Conservation (phyloP, 2,329 filamentous ascomycete species). For the Aspergillus awamori region DNA sequence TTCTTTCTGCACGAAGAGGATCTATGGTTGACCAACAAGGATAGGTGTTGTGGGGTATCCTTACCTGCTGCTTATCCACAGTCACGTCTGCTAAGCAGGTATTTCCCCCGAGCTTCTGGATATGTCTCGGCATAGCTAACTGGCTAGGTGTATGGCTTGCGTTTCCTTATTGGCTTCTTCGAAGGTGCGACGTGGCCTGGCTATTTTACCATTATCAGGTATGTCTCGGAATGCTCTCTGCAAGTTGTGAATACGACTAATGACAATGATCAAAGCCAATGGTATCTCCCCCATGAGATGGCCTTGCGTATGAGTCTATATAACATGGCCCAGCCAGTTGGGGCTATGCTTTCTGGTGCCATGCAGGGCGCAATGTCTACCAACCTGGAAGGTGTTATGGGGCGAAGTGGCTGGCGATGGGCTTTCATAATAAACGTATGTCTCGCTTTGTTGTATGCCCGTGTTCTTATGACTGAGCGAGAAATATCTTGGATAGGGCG, state of each 20-base stretch:
- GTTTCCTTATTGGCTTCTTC: conserved; percentile 9
- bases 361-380: conserved; percentile 14
- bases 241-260: too few relatives aligned
- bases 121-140: neutral
- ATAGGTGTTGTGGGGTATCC: conserved; percentile 3
- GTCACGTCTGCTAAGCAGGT: conserved; percentile 4
- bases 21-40: neutral
- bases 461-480: neutral
- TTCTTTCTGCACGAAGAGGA: rapidly evolving
- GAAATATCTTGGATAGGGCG: neutral
- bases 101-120: neutral
- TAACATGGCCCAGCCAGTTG: conserved; percentile 13
- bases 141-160: conserved; percentile 6
- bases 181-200: conserved; percentile 10
- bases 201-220: conserved; percentile 14
- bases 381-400: conserved; percentile 7
- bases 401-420: conserved; percentile 14
- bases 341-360: conserved; percentile 12
- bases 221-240: neutral
- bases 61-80: conserved; percentile 4
- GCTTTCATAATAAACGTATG: conserved; percentile 13
- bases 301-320: conserved; percentile 13
- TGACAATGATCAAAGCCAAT: neutral
- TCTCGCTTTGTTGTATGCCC: too few relatives aligned
- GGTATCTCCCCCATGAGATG: conserved; percentile 12